These are phyloP conservation scores for Madurella mycetomatis DNA, from an alignment of 2,329 filamentous ascomycete genomes.

Conservation along the genomic window DNA sequence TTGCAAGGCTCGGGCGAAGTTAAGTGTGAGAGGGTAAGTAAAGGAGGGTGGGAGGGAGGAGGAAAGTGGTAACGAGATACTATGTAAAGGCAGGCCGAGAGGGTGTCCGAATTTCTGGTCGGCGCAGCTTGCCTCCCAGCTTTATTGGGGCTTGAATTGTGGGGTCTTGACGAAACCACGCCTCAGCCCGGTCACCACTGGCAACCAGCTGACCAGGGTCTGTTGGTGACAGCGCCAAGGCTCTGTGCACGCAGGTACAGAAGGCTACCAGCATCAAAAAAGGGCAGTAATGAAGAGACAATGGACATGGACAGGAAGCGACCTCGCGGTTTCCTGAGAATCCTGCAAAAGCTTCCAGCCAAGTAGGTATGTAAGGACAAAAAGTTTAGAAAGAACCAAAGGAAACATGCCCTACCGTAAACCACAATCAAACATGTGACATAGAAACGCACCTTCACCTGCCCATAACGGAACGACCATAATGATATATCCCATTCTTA, in stretches of 20 bases:
- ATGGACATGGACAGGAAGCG: too few species aligned
- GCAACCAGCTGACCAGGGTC: conserved; percentile 24
- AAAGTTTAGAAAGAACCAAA: neutral
- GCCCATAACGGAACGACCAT: neutral
- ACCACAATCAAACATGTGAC: neutral
- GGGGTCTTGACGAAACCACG: conserved; percentile 6
- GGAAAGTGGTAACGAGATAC: neutral
- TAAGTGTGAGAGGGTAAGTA: neutral
- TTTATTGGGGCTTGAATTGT: conserved; percentile 15
- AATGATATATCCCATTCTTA: neutral
- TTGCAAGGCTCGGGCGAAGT: neutral
- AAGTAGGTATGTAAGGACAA: neutral
- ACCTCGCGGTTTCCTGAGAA: too few species aligned
- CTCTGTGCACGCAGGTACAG: neutral
- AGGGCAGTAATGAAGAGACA: too few species aligned
- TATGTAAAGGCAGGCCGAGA: neutral
- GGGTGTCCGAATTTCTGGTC: neutral
- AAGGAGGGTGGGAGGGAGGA: neutral
- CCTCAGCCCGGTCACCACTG: conserved; percentile 20
- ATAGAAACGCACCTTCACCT: neutral
- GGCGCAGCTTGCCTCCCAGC: conserved; percentile 1
- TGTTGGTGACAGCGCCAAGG: neutral
- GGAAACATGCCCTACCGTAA: neutral
- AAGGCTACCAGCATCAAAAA: too few species aligned
- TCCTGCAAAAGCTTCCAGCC: too few species aligned